Conservation (phyloP, 2,329 filamentous ascomycete genomes). For the Aspergillus flavus region DNA sequence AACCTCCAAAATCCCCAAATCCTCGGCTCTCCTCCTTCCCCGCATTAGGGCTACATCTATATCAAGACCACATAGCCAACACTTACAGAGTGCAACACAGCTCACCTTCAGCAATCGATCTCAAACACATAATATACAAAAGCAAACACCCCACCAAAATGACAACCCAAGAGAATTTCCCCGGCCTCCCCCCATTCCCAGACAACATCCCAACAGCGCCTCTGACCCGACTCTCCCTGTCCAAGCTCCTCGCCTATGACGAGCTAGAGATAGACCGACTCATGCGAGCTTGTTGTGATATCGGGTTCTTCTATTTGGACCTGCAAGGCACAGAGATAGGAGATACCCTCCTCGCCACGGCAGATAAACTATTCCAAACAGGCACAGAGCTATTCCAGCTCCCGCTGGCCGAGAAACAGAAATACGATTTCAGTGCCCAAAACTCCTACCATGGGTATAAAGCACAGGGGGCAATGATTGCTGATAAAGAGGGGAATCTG, state of each 20-base stretch:
- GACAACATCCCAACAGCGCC: conserved; percentile 46
- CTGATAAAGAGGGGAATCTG: conserved; percentile 52
- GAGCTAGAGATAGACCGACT: conserved; percentile 38
- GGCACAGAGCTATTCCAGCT: conserved; percentile 53
- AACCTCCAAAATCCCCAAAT: neutral
- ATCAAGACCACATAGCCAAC: neutral
- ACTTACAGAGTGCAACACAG: no score
- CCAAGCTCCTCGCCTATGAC: conserved; percentile 41
- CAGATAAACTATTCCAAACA: conserved; percentile 50
- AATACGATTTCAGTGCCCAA: conserved; percentile 56
- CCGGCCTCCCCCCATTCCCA: conserved; percentile 44
- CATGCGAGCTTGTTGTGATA: conserved; percentile 45
- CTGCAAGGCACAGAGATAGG: conserved; percentile 43
- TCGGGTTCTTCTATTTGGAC: conserved; percentile 63
- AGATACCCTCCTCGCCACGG: conserved; percentile 44
- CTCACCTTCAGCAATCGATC: no score
- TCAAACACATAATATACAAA: neutral
- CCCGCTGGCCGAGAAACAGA: conserved; percentile 53
- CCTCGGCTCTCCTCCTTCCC: conserved; percentile 25
- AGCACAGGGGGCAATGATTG: conserved; percentile 48
- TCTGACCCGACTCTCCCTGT: conserved; percentile 45
- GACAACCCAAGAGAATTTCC: conserved; percentile 22
- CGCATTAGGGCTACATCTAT: conserved; percentile 19
- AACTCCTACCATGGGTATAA: conserved; percentile 59
- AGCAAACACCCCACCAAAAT: neutral